Conservation (phyloP, 2,329 filamentous ascomycete genomes). For the Magnaporthiopsis rhizophila region DNA sequence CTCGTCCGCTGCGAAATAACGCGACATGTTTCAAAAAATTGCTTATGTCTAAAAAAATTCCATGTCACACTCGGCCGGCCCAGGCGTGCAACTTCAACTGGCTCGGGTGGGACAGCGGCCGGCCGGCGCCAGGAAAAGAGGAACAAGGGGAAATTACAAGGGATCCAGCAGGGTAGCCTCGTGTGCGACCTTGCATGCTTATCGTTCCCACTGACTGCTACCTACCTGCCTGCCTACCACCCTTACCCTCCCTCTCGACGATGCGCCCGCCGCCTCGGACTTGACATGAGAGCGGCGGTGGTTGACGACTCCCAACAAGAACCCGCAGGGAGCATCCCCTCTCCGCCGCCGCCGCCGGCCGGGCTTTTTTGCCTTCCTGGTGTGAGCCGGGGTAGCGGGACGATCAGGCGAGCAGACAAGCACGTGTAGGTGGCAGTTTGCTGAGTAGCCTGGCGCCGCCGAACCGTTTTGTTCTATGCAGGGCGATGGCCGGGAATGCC, state of each 20-base stretch:
- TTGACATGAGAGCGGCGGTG: neutral
- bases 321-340: no score
- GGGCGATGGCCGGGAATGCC: neutral
- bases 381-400: slow-evolving; percentile 10
- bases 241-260: neutral
- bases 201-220: neutral
- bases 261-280: no score
- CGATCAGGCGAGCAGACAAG: slow-evolving; percentile 10
- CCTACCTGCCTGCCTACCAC: no score
- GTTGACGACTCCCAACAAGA: neutral
- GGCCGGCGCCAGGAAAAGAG: neutral
- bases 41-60: no score
- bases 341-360: neutral
- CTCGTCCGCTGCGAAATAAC: no score
- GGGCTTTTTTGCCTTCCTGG: neutral
- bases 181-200: neutral
- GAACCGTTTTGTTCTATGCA: neutral
- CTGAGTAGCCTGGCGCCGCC: neutral
- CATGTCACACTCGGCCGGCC: no score
- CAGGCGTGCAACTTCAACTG: no score
- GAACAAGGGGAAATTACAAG: neutral
- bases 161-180: neutral
- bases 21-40: no score
- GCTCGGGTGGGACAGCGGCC: neutral
- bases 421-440: neutral